Percentiles rank a stretch among this genome's conserved stretches.
Evolutionary conservation across 2,329 filamentous ascomycete species (phyloP).

Genomic region (Epichloe hybrida): DNA sequence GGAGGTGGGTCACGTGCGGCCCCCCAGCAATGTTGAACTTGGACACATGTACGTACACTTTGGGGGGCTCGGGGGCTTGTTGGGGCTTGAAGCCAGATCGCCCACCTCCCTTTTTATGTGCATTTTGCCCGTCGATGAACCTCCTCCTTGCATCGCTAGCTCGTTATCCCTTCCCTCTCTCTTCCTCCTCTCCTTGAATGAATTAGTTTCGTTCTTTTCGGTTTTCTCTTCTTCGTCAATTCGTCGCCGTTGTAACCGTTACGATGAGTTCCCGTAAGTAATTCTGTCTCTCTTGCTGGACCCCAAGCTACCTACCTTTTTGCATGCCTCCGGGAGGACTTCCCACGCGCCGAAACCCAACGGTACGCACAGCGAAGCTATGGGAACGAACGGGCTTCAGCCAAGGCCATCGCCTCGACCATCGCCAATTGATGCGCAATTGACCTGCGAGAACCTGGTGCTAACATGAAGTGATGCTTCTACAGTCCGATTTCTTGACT

Average conservation of each 20-base stretch:
- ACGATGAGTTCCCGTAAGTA: slow-evolving; percentile 44
- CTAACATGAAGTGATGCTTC: slow-evolving; percentile 14
- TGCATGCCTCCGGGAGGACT: neutral
- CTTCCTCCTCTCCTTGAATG: slow-evolving; percentile 24
- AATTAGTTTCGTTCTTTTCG: slow-evolving; percentile 26
- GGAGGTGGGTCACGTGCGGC: slow-evolving; percentile 19
- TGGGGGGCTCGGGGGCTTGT: slow-evolving; percentile 5
- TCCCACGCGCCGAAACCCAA: neutral
- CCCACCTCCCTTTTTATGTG: slow-evolving; percentile 23
- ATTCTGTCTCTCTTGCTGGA: slow-evolving; percentile 5
- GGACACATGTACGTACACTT: slow-evolving; percentile 33
- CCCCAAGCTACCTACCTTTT: slow-evolving; percentile 4
- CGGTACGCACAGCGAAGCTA: neutral
- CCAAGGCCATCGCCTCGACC: neutral
- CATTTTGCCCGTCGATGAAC: slow-evolving; percentile 16
- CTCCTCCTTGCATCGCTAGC: slow-evolving; percentile 19
- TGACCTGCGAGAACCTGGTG: slow-evolving; percentile 11
- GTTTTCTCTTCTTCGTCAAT: slow-evolving; percentile 11
- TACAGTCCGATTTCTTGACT: slow-evolving; percentile 93
- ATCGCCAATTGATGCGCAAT: slow-evolving; percentile 12
- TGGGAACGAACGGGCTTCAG: slow-evolving; percentile 3
- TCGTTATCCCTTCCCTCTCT: slow-evolving; percentile 19
- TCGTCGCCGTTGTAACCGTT: slow-evolving; percentile 19
- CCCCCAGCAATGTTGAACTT: slow-evolving; percentile 23
- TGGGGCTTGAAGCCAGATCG: slow-evolving; percentile 29